A percentile compares a stretch with the other conserved stretches of the same genome.
Evolutionary conservation across 2,329 filamentous ascomycete genomes (phyloP).

Genomic region (Diaporthe vaccinii): DNA sequence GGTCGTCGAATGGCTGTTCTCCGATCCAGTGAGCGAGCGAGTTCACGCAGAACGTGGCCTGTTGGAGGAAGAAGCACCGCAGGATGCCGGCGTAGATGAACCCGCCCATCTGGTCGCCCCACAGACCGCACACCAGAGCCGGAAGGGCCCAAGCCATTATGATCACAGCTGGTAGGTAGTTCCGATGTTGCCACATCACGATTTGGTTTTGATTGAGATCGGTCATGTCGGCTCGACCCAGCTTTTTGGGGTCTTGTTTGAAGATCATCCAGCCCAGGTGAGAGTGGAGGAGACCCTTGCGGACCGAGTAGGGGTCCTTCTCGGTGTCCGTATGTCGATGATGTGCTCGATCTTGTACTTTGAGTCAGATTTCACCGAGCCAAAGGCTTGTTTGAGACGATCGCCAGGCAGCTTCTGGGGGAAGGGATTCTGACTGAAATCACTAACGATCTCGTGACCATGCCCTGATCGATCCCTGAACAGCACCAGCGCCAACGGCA

Average conservation of each 20-base stretch:
- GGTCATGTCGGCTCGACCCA: conserved; percentile 88
- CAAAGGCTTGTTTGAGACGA: conserved; percentile 48
- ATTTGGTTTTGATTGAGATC: conserved; percentile 89
- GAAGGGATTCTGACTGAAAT: too few species aligned
- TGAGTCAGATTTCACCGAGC: conserved; percentile 37
- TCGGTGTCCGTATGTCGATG: conserved; percentile 94
- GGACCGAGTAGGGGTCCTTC: conserved; percentile 91
- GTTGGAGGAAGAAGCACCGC: conserved; percentile 90
- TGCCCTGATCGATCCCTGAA: conserved; percentile 89
- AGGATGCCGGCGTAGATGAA: conserved; percentile 89
- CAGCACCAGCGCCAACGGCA: conserved; percentile 83
- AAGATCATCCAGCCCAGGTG: conserved; percentile 93
- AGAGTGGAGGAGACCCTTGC: conserved; percentile 88
- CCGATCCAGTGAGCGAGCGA: conserved; percentile 93
- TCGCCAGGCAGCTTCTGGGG: background rate
- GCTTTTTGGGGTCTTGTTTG: conserved; percentile 92
- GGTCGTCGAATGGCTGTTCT: conserved; percentile 92
- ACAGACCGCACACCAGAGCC: conserved; percentile 81
- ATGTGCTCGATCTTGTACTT: conserved; percentile 78
- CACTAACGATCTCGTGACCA: conserved; percentile 76
- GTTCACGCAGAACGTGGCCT: conserved; percentile 95
- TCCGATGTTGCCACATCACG: conserved; percentile 88
- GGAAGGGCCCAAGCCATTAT: conserved; percentile 84
- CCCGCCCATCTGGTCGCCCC: conserved; percentile 85
- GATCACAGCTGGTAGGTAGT: conserved; percentile 86